Evolutionary conservation across 257 asterid species (phyloP).

Genomic region (Nicotiana attenuata): DNA sequence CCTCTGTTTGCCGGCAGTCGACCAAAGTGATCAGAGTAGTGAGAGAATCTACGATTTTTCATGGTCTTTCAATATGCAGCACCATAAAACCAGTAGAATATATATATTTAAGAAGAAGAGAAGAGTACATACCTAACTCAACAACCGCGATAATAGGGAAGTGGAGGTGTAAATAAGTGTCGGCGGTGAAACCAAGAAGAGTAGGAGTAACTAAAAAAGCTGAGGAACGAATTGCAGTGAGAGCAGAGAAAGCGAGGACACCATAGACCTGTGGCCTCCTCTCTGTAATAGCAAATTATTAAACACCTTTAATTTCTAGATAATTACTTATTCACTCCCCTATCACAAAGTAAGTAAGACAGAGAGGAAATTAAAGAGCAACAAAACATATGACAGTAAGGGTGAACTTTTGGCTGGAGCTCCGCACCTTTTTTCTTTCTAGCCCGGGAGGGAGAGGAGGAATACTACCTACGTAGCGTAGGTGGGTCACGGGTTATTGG

Average conservation of each 20-base stretch:
- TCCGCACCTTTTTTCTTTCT: not conserved
- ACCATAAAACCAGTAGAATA: too few relatives aligned
- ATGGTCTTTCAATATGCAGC: not conserved
- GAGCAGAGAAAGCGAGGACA: not conserved
- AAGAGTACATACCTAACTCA: constrained; percentile 11
- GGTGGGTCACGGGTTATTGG: not conserved
- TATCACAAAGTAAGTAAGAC: constrained; percentile 21
- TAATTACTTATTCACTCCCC: too few relatives aligned
- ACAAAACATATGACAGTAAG: not conserved
- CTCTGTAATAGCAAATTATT: too few relatives aligned
- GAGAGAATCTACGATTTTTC: too few relatives aligned
- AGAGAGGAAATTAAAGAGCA: not conserved
- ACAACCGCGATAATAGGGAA: not conserved
- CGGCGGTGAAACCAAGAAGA: not conserved
- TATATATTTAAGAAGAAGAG: not conserved
- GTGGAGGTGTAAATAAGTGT: not conserved
- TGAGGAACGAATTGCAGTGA: not conserved
- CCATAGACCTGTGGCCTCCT: too few relatives aligned
- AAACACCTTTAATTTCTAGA: too few relatives aligned
- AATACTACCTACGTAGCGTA: not conserved
- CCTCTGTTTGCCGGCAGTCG: too few relatives aligned
- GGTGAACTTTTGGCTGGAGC: constrained; percentile 10
- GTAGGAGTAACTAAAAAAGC: not conserved
- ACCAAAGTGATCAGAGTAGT: too few relatives aligned
- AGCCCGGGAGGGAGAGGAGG: not conserved